Conservation (phyloP, 106 monocot species). For the Platanthera zijinensis region DNA sequence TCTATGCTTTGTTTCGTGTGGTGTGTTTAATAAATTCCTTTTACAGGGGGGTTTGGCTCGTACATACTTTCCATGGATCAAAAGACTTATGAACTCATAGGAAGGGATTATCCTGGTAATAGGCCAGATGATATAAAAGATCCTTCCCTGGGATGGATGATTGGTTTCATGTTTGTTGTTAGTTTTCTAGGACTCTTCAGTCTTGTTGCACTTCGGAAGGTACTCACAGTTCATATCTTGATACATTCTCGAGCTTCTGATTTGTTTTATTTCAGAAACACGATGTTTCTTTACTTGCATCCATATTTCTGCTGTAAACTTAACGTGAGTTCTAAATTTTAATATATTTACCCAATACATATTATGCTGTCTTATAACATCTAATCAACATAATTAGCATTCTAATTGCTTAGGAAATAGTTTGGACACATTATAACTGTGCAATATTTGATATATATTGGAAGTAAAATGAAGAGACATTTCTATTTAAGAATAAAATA, state of each 20-base stretch:
- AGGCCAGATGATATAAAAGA: slow-evolving; percentile 81
- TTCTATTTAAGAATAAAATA: background rate
- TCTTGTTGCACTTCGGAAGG: slow-evolving; percentile 91
- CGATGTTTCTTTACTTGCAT: background rate
- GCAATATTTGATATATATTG: background rate
- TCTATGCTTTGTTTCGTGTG: background rate
- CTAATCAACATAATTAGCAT: background rate
- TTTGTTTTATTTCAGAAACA: background rate
- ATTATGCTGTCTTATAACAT: background rate
- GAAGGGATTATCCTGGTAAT: slow-evolving; percentile 88
- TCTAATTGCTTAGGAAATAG: background rate
- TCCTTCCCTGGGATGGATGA: slow-evolving; percentile 96
- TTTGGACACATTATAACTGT: background rate
- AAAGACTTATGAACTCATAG: slow-evolving; percentile 92
- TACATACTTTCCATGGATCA: slow-evolving; percentile 96
- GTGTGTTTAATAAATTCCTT: background rate
- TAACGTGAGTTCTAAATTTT: background rate
- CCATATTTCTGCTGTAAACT: background rate
- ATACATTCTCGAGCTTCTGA: background rate
- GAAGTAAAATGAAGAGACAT: background rate
- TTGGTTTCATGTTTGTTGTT: slow-evolving; percentile 92
- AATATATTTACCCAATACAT: background rate
- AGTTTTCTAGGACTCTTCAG: slow-evolving; percentile 94
- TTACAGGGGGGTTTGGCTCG: slow-evolving; percentile 85
- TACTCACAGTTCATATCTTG: slow-evolving; percentile 12